phyloP scores from a whole-genome alignment of 345 rosid genomes.

The Bruguiera gymnorhiza region DNA sequence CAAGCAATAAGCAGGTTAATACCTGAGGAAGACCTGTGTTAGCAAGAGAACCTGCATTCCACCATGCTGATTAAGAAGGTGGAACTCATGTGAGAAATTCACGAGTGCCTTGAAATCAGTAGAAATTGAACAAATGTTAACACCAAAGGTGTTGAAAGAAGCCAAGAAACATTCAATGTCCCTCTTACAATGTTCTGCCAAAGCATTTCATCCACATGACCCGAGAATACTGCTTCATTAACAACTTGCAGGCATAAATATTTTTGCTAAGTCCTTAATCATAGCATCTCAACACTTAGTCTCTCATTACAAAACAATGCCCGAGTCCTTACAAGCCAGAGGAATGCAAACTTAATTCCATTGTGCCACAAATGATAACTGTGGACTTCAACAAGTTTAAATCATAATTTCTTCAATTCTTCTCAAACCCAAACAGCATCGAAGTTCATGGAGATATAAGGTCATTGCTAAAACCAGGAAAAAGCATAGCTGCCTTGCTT shows the following conservation, averaged over 20 bases:
- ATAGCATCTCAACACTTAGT: not conserved
- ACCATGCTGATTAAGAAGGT: constrained; percentile 27
- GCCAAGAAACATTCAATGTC: constrained; percentile 10
- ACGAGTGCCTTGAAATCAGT: constrained; percentile 19
- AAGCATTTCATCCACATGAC: not conserved
- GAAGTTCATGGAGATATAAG: not conserved
- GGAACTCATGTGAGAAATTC: constrained; percentile 31
- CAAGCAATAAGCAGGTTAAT: constrained; percentile 17
- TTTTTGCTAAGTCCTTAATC: not conserved
- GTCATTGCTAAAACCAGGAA: not conserved
- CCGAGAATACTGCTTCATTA: constrained; percentile 5
- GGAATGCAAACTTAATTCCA: not conserved
- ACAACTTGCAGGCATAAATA: not conserved
- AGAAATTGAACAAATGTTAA: constrained; percentile 21
- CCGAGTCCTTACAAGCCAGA: not conserved
- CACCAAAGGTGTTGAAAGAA: constrained; percentile 13
- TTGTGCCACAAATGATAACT: not conserved
- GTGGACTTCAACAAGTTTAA: not conserved
- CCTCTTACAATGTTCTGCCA: constrained; percentile 3
- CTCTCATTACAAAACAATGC: not conserved
- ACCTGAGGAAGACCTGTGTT: constrained; percentile 13
- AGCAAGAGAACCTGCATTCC: constrained; percentile 28
- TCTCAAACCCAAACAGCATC: constrained; percentile 1
- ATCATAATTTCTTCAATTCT: not conserved
- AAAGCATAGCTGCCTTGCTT: not conserved